Conservation (phyloP, 192 early-diverging fungal species). For the Phycomyces blakesleeanus region DNA sequence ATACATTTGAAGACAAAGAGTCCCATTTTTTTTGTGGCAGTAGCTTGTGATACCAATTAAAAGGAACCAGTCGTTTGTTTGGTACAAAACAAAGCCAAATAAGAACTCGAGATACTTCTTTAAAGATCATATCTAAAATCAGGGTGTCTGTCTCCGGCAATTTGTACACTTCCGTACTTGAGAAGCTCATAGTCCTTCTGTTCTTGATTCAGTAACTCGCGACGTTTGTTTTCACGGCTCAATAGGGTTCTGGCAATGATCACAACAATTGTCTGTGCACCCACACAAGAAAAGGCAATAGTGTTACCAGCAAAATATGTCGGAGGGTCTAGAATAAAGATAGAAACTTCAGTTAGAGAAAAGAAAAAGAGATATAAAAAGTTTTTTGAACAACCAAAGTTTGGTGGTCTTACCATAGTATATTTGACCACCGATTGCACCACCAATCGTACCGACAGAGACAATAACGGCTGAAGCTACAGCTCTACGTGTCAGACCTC, state of each 20-base stretch:
- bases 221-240: slow-evolving; percentile 22
- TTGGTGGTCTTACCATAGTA: slow-evolving; percentile 15
- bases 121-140: slow-evolving; percentile 28
- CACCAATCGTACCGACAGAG: slow-evolving; percentile 25
- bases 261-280: slow-evolving; percentile 14
- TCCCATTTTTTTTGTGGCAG: no score
- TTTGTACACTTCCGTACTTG: slow-evolving; percentile 18
- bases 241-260: slow-evolving; percentile 8
- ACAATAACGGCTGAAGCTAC: slow-evolving; percentile 23
- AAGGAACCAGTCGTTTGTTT: no score
- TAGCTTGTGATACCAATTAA: no score
- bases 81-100: no score
- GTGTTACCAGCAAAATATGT: slow-evolving; percentile 14
- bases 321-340: slow-evolving; percentile 17
- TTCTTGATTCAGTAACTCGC: slow-evolving; percentile 8
- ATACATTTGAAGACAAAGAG: no score
- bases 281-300: slow-evolving; percentile 17
- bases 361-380: no score
- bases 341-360: background rate
- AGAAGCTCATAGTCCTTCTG: slow-evolving; percentile 16
- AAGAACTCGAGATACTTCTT: background rate
- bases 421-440: slow-evolving; percentile 31
- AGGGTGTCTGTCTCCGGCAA: slow-evolving; percentile 27
- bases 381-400: background rate
- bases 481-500: slow-evolving; percentile 14